Percentiles rank a stretch among this genome's conserved stretches.
phyloP scores from a whole-genome alignment of 2,329 filamentous ascomycete species.

The Coleophoma crateriformis region DNA sequence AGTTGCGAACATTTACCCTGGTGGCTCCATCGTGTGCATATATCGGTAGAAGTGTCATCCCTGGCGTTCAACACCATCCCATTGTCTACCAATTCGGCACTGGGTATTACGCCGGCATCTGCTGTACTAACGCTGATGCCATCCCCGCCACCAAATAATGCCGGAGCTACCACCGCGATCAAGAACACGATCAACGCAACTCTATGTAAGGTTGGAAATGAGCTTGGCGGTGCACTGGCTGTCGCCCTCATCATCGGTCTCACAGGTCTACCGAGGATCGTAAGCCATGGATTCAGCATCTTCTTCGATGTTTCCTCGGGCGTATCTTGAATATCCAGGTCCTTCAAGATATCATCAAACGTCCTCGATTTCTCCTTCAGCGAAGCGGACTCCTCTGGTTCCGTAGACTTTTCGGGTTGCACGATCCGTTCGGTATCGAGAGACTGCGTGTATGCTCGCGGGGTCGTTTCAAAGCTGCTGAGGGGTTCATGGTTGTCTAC shows the following conservation, averaged over 20 bases:
- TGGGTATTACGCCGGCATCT: constrained; percentile 39
- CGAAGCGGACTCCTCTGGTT: too few species aligned
- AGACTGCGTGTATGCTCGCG: too few species aligned
- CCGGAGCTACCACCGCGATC: constrained; percentile 44
- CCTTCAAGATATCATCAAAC: constrained; percentile 5
- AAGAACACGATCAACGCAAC: constrained; percentile 43
- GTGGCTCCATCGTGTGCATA: constrained; percentile 62
- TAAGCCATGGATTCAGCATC: constrained; percentile 9
- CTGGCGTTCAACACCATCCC: constrained; percentile 29
- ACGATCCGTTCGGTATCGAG: too few species aligned
- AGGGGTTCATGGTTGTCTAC: too few species aligned
- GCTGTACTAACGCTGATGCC: constrained; percentile 36
- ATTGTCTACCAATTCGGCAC: constrained; percentile 24
- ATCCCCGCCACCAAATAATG: constrained; percentile 36
- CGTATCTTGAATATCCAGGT: constrained; percentile 2
- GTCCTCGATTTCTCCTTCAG: not conserved
- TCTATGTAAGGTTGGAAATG: constrained; percentile 35
- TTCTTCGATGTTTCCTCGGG: constrained; percentile 1
- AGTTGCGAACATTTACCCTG: constrained; percentile 42
- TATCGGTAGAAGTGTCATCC: constrained; percentile 43
- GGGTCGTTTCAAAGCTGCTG: too few species aligned
- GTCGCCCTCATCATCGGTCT: constrained; percentile 36
- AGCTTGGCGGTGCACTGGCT: constrained; percentile 36
- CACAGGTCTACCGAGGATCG: constrained; percentile 11
- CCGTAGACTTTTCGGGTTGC: too few species aligned